Percentiles rank a stretch among this genome's conserved stretches.
These are phyloP conservation scores for Ganoderma meredithae DNA, from an alignment of 1,284 basidiomycete species.

Conservation along the genomic window DNA sequence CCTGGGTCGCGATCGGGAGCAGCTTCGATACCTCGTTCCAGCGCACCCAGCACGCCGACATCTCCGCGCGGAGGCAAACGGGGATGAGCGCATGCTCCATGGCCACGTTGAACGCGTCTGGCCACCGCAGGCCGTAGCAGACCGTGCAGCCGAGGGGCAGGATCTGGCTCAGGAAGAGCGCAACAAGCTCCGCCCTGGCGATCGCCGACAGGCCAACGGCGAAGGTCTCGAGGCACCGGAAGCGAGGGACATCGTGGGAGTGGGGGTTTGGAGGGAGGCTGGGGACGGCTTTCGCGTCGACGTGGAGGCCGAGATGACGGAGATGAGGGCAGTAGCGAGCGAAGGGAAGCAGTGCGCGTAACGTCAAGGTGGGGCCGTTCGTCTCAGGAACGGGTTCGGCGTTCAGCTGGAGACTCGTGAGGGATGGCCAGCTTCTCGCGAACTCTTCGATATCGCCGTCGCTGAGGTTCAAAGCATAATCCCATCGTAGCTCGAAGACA, in stretches of 20 bases:
- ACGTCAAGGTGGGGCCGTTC: slow-evolving; percentile 46
- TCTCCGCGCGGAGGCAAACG: slow-evolving; percentile 33
- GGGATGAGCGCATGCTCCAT: slow-evolving; percentile 38
- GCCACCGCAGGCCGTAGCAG: slow-evolving; percentile 46
- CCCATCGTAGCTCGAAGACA: slow-evolving; percentile 61
- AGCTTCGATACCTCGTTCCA: slow-evolving; percentile 40
- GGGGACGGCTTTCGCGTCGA: slow-evolving; percentile 46
- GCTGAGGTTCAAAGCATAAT: slow-evolving; percentile 56
- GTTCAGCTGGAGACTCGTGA: slow-evolving; percentile 59
- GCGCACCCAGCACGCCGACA: slow-evolving; percentile 33
- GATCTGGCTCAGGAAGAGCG: slow-evolving; percentile 61
- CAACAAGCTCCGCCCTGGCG: slow-evolving; percentile 47
- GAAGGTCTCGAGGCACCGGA: slow-evolving; percentile 50
- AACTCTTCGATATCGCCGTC: slow-evolving; percentile 57
- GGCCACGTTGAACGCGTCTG: slow-evolving; percentile 39
- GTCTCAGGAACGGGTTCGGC: slow-evolving; percentile 54
- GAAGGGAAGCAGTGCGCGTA: slow-evolving; percentile 57
- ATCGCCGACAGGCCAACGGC: slow-evolving; percentile 60
- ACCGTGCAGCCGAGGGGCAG: slow-evolving; percentile 51
- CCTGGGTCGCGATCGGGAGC: slow-evolving; percentile 38
- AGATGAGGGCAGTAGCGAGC: slow-evolving; percentile 60
- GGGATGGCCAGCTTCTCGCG: slow-evolving; percentile 53
- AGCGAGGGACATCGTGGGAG: slow-evolving; percentile 36
- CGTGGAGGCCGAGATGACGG: slow-evolving; percentile 57
- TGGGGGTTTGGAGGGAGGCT: slow-evolving; percentile 14